Evolutionary conservation across 2,329 filamentous ascomycete genomes (phyloP).

Genomic region (Xylariaceae sp.): DNA sequence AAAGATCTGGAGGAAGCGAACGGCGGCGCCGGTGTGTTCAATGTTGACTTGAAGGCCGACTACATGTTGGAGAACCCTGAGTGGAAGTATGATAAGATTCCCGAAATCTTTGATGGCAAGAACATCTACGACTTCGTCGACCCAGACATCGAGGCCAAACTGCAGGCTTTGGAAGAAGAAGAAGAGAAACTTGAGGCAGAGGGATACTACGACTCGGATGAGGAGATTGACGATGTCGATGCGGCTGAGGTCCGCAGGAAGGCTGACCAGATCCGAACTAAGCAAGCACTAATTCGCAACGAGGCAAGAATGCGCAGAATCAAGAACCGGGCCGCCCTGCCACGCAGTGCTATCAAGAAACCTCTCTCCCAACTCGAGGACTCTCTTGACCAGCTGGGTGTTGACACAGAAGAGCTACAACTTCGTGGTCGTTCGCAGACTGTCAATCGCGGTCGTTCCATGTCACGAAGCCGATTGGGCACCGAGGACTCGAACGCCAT

Average conservation of each 20-base stretch:
- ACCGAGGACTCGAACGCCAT: slow-evolving; percentile 74
- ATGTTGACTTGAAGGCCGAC: slow-evolving; percentile 87
- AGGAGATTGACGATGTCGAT: slow-evolving; percentile 83
- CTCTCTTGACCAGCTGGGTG: slow-evolving; percentile 82
- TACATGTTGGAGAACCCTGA: slow-evolving; percentile 87
- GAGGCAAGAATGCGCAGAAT: slow-evolving; percentile 96
- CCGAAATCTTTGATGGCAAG: slow-evolving; percentile 92
- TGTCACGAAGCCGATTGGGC: slow-evolving; percentile 66
- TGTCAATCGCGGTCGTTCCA: slow-evolving; percentile 73
- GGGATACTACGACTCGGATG: slow-evolving; percentile 90
- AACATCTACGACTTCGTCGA: slow-evolving; percentile 98
- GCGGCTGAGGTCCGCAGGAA: slow-evolving; percentile 89
- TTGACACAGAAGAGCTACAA: slow-evolving; percentile 78
- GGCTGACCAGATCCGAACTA: slow-evolving; percentile 94
- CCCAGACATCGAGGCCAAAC: slow-evolving; percentile 92
- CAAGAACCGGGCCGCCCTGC: slow-evolving; percentile 96
- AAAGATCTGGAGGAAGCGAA: slow-evolving; percentile 90
- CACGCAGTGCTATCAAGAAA: slow-evolving; percentile 80
- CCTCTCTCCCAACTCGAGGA: slow-evolving; percentile 86
- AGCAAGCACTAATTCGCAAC: slow-evolving; percentile 90
- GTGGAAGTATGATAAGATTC: slow-evolving; percentile 96
- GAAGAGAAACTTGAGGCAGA: slow-evolving; percentile 91
- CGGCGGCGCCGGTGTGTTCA: slow-evolving; percentile 95
- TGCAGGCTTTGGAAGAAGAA: slow-evolving; percentile 90
- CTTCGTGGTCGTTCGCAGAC: slow-evolving; percentile 74